Base-by-base conservation (phyloP, 345 rosid species). In the Cardiospermum halicacabum region DNA sequence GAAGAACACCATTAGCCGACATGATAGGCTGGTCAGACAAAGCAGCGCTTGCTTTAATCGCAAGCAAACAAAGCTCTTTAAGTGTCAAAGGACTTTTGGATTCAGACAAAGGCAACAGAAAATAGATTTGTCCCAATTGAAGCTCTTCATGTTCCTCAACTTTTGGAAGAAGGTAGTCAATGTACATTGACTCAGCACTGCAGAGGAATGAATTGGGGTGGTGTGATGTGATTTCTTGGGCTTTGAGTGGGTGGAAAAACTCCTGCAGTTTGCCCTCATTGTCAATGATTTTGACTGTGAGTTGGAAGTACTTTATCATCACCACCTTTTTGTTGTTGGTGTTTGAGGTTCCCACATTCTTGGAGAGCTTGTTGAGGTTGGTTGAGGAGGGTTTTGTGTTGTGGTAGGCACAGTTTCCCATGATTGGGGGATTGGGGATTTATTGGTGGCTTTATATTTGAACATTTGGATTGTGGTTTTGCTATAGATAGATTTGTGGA, bases 331-430 rank as follows among this genome's bases (percentile, higher is more conserved):
- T n/a, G n/a, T n/a, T n/a, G n/a, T n/a, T 47, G 22, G n/a, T 47
- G 22, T 47, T 25, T 72, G 18, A 56, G 11, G n/a, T 39, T 7
- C 13, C 37, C 3, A 24, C 48, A 26, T 47, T 58, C 22, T 11
- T 18, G 51, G n/a, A n/a, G n/a, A n/a, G n/a, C n/a, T n/a, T n/a
- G n/a, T n/a, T n/a, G n/a, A n/a, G n/a, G n/a, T n/a, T n/a, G n/a
- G n/a, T n/a, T n/a, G n/a, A n/a, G n/a, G n/a, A n/a, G n/a, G n/a
- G n/a, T n/a, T n/a, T n/a, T n/a, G n/a, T n/a, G n/a, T n/a, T n/a
- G n/a, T 74, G 74, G 30, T 82, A 66, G 45, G 70, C 69, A 47
- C 85, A 79, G 15, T 58, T 80, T 25, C 87, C 84, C 84, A n/a
- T n/a, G n/a, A n/a, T n/a, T n/a, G n/a, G n/a, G n/a, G n/a, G n/a